Conservation (phyloP, 2,329 filamentous ascomycete species). For the Ophiostoma australiae region DNA sequence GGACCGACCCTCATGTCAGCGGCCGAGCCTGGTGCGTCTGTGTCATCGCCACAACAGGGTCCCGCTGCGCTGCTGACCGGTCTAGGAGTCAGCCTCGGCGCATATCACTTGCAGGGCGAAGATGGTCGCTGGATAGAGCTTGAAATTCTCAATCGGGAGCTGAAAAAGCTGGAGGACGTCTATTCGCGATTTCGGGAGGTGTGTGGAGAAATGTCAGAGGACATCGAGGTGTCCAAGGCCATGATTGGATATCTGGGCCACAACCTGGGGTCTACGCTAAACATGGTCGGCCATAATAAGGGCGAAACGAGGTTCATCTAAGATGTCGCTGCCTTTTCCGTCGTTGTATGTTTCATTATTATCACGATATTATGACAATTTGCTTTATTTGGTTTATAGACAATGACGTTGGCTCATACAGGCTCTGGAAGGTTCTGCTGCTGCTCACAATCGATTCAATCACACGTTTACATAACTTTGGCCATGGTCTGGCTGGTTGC, state of each 20-base stretch:
- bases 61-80: constrained; percentile 25
- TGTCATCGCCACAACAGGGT: not conserved
- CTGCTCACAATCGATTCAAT: not conserved
- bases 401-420: not conserved
- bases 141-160: constrained; percentile 45
- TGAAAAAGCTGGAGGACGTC: constrained; percentile 45
- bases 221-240: constrained; percentile 42
- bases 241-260: constrained; percentile 45
- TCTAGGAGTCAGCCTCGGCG: constrained; percentile 41
- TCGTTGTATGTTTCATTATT: not conserved
- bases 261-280: constrained; percentile 41
- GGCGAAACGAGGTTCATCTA: constrained; percentile 33
- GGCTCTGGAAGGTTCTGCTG: not conserved
- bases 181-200: constrained; percentile 43
- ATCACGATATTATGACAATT: not conserved
- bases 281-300: constrained; percentile 39
- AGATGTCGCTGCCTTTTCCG: not conserved
- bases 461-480: not conserved
- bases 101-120: constrained; percentile 44
- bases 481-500: not conserved
- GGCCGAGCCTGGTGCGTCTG: not conserved
- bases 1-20: constrained; percentile 12
- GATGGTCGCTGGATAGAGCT: constrained; percentile 46
- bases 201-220: constrained; percentile 39
- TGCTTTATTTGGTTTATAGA: constrained; percentile 1